A percentile compares a stretch with the other conserved stretches of the same genome.
Evolutionary conservation across 1,284 basidiomycete genomes (phyloP).

Genomic region (Sporisorium sorghi): DNA sequence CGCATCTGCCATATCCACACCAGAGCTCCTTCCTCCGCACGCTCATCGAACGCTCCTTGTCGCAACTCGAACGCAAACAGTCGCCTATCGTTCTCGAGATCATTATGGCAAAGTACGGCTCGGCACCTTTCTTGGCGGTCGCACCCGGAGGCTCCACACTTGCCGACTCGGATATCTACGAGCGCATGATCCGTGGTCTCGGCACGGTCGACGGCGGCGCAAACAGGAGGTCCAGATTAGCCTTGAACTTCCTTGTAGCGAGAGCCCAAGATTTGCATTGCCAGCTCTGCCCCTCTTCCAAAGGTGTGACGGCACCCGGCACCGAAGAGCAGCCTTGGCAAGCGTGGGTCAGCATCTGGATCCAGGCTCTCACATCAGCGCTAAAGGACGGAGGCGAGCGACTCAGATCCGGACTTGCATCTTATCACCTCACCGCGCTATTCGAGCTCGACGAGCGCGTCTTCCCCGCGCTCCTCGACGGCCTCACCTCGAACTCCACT

Average conservation of each 20-base stretch:
- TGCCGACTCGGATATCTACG: constrained; percentile 32
- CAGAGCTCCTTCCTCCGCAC: constrained; percentile 31
- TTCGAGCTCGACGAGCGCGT: constrained; percentile 43
- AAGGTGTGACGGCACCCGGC: neutral
- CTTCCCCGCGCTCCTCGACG: constrained; percentile 37
- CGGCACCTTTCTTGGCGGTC: constrained; percentile 30
- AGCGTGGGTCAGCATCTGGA: constrained; percentile 36
- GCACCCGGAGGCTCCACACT: constrained; percentile 13
- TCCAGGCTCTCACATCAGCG: constrained; percentile 18
- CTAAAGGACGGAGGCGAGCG: constrained; percentile 39
- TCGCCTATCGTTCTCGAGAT: constrained; percentile 47
- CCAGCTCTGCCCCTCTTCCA: constrained; percentile 16
- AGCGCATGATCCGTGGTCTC: constrained; percentile 48
- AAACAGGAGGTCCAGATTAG: constrained; percentile 35
- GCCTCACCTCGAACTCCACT: constrained; percentile 14
- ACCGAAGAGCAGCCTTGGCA: constrained; percentile 17
- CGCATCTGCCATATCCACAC: constrained; percentile 17
- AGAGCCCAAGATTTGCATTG: constrained; percentile 33
- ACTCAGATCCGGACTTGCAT: constrained; percentile 47
- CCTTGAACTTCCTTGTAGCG: constrained; percentile 30
- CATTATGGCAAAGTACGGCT: constrained; percentile 42
- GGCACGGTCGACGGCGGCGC: constrained; percentile 48
- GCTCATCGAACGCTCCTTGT: constrained; percentile 30
- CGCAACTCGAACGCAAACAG: constrained; percentile 47
- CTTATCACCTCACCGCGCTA: constrained; percentile 41